phyloP scores from a whole-genome alignment of 495 filamentous ascomycete genomes.

The Thozetella sp. region DNA sequence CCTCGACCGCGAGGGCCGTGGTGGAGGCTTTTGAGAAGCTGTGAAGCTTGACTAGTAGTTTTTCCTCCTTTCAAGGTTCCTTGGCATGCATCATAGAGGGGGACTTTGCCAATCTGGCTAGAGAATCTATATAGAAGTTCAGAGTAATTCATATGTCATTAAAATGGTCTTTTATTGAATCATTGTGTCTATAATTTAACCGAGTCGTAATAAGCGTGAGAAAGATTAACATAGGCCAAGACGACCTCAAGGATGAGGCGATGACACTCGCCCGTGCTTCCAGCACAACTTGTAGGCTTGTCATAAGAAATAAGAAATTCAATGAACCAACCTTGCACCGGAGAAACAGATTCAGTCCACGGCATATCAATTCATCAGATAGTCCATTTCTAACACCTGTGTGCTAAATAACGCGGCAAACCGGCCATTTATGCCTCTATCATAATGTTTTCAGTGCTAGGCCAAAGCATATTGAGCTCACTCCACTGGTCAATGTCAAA shows the following conservation, averaged over 20 bases:
- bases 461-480: background rate
- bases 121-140: background rate
- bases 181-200: background rate
- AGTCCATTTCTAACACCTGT: background rate
- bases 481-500: background rate
- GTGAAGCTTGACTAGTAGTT: slow-evolving; percentile 12
- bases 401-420: background rate
- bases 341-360: background rate
- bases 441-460: background rate
- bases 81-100: background rate
- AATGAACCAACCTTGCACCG: background rate
- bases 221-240: background rate
- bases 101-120: background rate
- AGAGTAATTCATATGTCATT: no score
- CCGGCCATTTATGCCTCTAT: background rate
- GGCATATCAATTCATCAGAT: background rate
- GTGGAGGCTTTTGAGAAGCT: slow-evolving; percentile 43
- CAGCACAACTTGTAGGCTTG: background rate
- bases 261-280: background rate
- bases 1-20: slow-evolving; percentile 39
- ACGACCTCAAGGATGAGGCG: background rate
- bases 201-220: background rate
- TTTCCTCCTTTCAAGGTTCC: background rate
- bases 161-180: no score
- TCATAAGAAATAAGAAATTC: background rate